phyloP scores from a whole-genome alignment of 2,329 filamentous ascomycete species.

The Arthroderma sp. region DNA sequence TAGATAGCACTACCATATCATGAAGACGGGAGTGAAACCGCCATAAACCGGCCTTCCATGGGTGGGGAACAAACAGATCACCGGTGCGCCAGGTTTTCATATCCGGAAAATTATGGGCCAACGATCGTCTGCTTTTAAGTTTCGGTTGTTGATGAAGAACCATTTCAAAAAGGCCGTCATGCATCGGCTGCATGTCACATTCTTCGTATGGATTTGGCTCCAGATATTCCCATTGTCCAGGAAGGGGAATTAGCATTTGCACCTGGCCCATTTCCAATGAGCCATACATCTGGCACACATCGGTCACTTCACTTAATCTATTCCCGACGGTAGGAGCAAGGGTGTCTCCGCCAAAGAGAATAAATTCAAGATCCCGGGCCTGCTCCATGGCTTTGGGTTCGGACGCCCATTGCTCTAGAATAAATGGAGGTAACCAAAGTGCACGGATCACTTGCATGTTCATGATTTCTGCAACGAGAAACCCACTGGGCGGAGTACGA shows the following conservation, averaged over 20 bases:
- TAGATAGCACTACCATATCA: conserved; percentile 10
- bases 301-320: background rate
- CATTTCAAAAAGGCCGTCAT: background rate
- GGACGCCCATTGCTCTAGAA: background rate
- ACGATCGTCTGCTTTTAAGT: background rate
- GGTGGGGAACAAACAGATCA: conserved; percentile 4
- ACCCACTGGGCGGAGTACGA: background rate
- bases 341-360: background rate
- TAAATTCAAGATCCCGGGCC: background rate
- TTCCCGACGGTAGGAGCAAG: background rate
- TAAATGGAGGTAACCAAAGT: background rate
- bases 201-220: conserved; percentile 1
- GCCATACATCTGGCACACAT: conserved; percentile 1
- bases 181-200: background rate
- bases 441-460: background rate
- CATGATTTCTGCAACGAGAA: background rate
- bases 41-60: conserved; percentile 6
- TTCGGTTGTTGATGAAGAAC: background rate
- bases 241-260: background rate
- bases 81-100: background rate
- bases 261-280: background rate
- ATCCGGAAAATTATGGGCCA: background rate
- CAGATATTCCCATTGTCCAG: background rate
- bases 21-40: conserved; percentile 6
- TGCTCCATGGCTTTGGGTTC: background rate